A percentile compares a stretch with the other conserved stretches of the same genome.
phyloP scores from a whole-genome alignment of 2,329 filamentous ascomycete genomes.

The Leptodontidium sp. region DNA sequence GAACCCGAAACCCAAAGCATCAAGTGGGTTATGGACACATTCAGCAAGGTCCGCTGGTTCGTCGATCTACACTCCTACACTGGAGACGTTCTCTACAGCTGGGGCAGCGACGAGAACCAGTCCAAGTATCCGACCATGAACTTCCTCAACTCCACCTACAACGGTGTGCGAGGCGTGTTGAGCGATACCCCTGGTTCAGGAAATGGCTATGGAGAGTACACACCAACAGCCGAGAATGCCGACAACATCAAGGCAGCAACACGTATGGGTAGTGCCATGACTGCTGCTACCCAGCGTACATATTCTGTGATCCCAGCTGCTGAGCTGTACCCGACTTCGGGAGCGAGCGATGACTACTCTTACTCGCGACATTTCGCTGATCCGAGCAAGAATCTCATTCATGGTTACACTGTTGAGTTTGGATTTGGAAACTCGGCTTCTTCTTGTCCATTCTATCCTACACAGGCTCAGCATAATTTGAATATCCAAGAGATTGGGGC shows the following conservation, averaged over 20 bases:
- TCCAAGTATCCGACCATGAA: slow-evolving; percentile 55
- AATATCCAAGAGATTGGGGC: slow-evolving; percentile 56
- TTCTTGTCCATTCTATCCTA: slow-evolving; percentile 56
- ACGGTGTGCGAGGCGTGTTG: slow-evolving; percentile 58
- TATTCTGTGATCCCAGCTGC: slow-evolving; percentile 53
- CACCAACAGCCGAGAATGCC: slow-evolving; percentile 49
- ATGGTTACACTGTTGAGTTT: slow-evolving; percentile 58
- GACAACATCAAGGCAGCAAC: slow-evolving; percentile 47
- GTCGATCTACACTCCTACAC: slow-evolving; percentile 65
- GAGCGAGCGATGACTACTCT: slow-evolving; percentile 57
- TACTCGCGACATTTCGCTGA: slow-evolving; percentile 54
- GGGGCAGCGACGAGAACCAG: slow-evolving; percentile 65
- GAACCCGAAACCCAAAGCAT: slow-evolving; percentile 65
- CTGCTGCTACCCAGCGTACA: slow-evolving; percentile 47
- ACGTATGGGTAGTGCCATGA: slow-evolving; percentile 52
- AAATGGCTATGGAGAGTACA: slow-evolving; percentile 55
- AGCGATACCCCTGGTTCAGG: slow-evolving; percentile 48
- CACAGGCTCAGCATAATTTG: slow-evolving; percentile 51
- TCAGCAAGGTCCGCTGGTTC: slow-evolving; percentile 62
- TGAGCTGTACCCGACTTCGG: slow-evolving; percentile 56
- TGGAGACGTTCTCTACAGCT: slow-evolving; percentile 62
- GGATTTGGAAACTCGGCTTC: slow-evolving; percentile 45
- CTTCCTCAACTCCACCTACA: slow-evolving; percentile 60
- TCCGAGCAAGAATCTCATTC: slow-evolving; percentile 49
- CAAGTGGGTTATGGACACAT: slow-evolving; percentile 59